These are phyloP conservation scores for Elsinoe perseae DNA, from an alignment of 2,329 filamentous ascomycete species.

Conservation along the genomic window DNA sequence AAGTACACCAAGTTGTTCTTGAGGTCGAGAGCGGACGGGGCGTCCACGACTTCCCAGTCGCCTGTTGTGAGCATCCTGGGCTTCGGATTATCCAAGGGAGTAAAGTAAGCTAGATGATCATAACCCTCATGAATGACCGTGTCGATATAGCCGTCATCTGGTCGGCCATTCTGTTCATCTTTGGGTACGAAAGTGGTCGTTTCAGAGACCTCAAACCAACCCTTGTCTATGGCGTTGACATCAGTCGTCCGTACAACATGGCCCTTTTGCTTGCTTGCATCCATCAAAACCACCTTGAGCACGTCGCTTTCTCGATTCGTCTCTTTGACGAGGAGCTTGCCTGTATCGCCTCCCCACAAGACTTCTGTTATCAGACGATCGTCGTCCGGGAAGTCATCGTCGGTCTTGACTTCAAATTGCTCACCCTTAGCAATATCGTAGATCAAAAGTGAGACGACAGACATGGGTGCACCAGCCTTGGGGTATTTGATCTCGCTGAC, in stretches of 20 bases:
- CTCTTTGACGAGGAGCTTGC: constrained; percentile 77
- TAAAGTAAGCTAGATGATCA: constrained; percentile 90
- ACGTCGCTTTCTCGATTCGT: constrained; percentile 91
- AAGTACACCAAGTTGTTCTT: constrained; percentile 87
- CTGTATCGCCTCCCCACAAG: constrained; percentile 68
- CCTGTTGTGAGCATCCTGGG: constrained; percentile 82
- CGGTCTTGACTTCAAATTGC: constrained; percentile 69
- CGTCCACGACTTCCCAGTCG: constrained; percentile 82
- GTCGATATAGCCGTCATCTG: constrained; percentile 86
- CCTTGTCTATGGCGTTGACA: constrained; percentile 78
- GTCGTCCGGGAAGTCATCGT: constrained; percentile 68
- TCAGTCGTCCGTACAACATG: constrained; percentile 73
- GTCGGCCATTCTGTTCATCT: constrained; percentile 60
- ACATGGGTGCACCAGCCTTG: constrained; percentile 89
- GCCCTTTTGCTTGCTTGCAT: constrained; percentile 64
- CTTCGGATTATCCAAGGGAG: constrained; percentile 72
- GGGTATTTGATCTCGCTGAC: constrained; percentile 92
- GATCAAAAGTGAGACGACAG: constrained; percentile 77
- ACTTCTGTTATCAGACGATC: constrained; percentile 89
- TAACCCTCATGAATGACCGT: constrained; percentile 77
- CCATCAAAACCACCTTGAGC: constrained; percentile 79
- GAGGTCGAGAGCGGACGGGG: constrained; percentile 76
- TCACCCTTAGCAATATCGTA: constrained; percentile 74
- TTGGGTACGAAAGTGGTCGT: constrained; percentile 79
- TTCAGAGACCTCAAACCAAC: constrained; percentile 93